A percentile compares a stretch with the other conserved stretches of the same genome.
phyloP scores from a whole-genome alignment of 2,329 filamentous ascomycete species.

The Didymella segeticola region DNA sequence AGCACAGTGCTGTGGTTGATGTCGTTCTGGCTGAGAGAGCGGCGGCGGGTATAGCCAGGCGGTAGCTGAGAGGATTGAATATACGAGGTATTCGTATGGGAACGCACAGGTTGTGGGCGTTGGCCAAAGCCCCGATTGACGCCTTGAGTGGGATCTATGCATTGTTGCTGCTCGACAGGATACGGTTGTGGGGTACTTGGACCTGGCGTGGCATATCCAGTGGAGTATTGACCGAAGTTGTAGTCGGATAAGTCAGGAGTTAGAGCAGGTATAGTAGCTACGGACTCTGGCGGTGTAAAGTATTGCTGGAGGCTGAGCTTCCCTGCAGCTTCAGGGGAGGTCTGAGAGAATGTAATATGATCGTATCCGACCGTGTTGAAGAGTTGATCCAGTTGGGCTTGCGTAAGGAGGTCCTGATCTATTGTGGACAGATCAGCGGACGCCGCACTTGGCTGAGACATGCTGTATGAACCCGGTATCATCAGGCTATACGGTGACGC shows the following conservation, averaged over 20 bases:
- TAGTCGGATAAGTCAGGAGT: constrained; percentile 23
- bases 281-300: background rate
- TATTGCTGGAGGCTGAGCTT: background rate
- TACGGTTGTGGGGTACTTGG: constrained; percentile 26
- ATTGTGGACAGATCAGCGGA: constrained; percentile 2
- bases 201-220: constrained; percentile 20
- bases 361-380: constrained; percentile 11
- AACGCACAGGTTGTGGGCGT: constrained; percentile 12
- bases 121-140: background rate
- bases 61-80: constrained; percentile 4
- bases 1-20: constrained; percentile 17
- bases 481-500: background rate
- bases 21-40: constrained; percentile 39
- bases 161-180: constrained; percentile 23
- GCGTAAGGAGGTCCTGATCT: constrained; percentile 17
- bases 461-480: constrained; percentile 8
- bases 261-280: constrained; percentile 13
- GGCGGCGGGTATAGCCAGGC: constrained; percentile 29
- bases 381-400: constrained; percentile 18
- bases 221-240: constrained; percentile 12
- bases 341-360: constrained; percentile 9
- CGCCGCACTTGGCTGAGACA: constrained; percentile 30
- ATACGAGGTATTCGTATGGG: constrained; percentile 12
- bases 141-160: background rate
- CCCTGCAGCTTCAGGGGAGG: constrained; percentile 16